Conservation (phyloP, 1,139 yeast genomes). For the Scheffersomyces quercinus region DNA sequence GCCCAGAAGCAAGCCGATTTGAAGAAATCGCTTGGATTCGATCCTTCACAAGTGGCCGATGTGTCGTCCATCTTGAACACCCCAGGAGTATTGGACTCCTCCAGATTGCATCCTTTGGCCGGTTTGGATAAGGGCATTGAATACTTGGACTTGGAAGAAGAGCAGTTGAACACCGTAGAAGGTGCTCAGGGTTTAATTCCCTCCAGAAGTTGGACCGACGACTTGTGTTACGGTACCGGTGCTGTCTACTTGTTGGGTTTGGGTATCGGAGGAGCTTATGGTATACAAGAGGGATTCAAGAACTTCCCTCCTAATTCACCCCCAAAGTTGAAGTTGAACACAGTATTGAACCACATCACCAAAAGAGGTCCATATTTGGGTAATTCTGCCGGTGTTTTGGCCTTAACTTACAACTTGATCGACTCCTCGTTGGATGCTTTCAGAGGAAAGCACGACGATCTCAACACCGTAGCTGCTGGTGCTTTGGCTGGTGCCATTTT, state of each 20-base stretch:
- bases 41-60: slow-evolving; percentile 64
- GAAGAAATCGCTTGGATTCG: slow-evolving; percentile 58
- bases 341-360: slow-evolving; percentile 87
- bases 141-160: slow-evolving; percentile 84
- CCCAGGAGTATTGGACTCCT: slow-evolving; percentile 67
- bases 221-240: slow-evolving; percentile 97
- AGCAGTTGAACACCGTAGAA: slow-evolving; percentile 66
- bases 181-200: slow-evolving; percentile 92
- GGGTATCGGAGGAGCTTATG: slow-evolving; percentile 86
- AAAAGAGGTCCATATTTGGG: slow-evolving; percentile 96
- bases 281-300: slow-evolving; percentile 80
- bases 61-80: slow-evolving; percentile 61
- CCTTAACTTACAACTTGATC: slow-evolving; percentile 81
- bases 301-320: slow-evolving; percentile 75
- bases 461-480: slow-evolving; percentile 85
- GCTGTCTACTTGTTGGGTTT: slow-evolving; percentile 76
- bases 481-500: slow-evolving; percentile 91
- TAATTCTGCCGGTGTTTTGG: slow-evolving; percentile 92
- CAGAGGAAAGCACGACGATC: slow-evolving; percentile 87
- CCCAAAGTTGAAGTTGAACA: slow-evolving; percentile 78
- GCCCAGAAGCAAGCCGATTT: slow-evolving; percentile 25
- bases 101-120: slow-evolving; percentile 88
- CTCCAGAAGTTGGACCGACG: slow-evolving; percentile 96
- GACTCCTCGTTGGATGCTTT: slow-evolving; percentile 76
- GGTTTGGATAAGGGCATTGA: slow-evolving; percentile 89